These are phyloP conservation scores for Saccharomyces hybrid DNA, from an alignment of 1,139 yeast species.

Conservation along the genomic window DNA sequence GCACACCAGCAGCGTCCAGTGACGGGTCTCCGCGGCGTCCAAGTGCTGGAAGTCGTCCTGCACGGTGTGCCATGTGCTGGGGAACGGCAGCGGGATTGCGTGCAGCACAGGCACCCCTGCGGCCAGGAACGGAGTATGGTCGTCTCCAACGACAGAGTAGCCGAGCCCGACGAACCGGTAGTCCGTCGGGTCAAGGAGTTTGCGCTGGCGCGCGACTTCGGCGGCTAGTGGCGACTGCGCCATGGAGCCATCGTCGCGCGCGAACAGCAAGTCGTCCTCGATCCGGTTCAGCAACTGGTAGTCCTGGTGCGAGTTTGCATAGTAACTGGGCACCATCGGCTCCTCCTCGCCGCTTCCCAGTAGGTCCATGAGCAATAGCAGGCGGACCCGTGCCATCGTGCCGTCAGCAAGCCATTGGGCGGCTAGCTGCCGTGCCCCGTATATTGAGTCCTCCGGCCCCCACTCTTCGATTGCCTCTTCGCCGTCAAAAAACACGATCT, in stretches of 20 bases:
- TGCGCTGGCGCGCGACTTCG: conserved; percentile 3
- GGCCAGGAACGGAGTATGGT: conserved; percentile 44
- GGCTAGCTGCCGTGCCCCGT: conserved; percentile 49
- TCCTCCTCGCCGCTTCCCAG: conserved; percentile 36
- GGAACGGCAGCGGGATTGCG: conserved; percentile 45
- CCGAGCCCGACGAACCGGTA: conserved; percentile 15
- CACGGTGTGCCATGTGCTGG: conserved; percentile 44
- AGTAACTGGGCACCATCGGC: conserved; percentile 39
- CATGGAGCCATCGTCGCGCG: not conserved
- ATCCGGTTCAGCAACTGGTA: conserved; percentile 31
- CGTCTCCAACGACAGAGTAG: conserved; percentile 41
- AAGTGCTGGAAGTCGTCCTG: conserved; percentile 31
- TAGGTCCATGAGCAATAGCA: conserved; percentile 43
- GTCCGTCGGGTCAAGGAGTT: conserved; percentile 17
- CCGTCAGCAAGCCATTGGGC: conserved; percentile 32
- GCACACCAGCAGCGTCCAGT: conserved; percentile 26
- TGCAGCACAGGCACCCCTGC: conserved; percentile 44
- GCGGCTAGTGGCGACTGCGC: conserved; percentile 1
- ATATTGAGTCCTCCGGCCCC: conserved; percentile 45
- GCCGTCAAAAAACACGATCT: conserved; percentile 50
- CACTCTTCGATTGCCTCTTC: conserved; percentile 49
- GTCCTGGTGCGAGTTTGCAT: conserved; percentile 35
- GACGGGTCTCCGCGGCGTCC: conserved; percentile 23
- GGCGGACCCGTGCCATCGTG: conserved; percentile 31
- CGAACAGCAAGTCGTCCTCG: not conserved